Evolutionary conservation across 768 basidiomycete species (phyloP), one percentile per base, ranked within the genome.

Genomic region (Mycena rosella): DNA sequence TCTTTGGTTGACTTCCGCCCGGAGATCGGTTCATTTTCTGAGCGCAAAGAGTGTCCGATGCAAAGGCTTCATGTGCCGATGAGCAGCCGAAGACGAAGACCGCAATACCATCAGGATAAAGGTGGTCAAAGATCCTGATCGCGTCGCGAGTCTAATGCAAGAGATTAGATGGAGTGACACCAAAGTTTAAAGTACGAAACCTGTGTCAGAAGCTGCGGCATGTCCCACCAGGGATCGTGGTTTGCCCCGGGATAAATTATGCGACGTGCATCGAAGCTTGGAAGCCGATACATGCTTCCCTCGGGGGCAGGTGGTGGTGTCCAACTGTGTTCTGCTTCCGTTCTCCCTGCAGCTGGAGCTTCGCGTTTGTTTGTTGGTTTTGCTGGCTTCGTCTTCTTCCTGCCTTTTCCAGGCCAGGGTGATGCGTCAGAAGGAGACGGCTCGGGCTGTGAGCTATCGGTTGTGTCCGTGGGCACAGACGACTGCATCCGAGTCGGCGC

Each of bases 231-330:
- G 13, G 62, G 57, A 62, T 76, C 64, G 22, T 74, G 45, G 30
- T 72, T 72, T 44, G 71, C 69, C 20, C 75, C 75, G 4, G 71
- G 74, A 60, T 70, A 74, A 20, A 76, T 78, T 27, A 77, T 75
- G 11, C 67, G 40, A 22, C 61, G 22, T 7, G 71, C 61, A 34
- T 71, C 65, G 27, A 48, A 57, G 24, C 38, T 47, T 9, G 52
- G 49, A 42, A 55, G 62, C 42, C 49, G 48, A 53, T 63, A 63
- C 18, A 26, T 24, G 15, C 34, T 30, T 34, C 32, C 32, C 5
- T 34, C 11, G 32, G 32, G 32, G 32, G 67, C 52, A 10, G 67
- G 67, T 0, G 67, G 67, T 2, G 66, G 66, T 14, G 15, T 34
- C 66, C 66, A 67, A 8, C 60, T 52, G 18, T 47, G 49, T 5